phyloP scores from a whole-genome alignment of 352 stramenopile species.

The Globisporangium paddicum region DNA sequence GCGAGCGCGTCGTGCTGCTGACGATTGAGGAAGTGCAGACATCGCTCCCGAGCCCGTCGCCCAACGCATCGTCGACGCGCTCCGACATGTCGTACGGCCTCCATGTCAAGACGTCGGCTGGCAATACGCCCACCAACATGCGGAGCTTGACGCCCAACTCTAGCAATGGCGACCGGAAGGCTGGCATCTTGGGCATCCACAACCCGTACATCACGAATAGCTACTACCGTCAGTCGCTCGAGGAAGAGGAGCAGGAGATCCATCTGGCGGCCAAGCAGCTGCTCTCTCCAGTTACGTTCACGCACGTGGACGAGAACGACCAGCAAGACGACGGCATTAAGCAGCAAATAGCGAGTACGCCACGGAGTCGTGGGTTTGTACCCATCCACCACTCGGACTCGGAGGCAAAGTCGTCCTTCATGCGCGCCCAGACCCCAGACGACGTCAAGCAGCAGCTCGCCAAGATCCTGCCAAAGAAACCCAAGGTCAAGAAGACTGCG shows the following conservation, averaged over 20 bases:
- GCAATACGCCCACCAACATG: background rate
- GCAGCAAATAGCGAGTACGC: background rate
- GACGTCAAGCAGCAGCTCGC: background rate
- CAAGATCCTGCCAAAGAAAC: slow-evolving; percentile 13
- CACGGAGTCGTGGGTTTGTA: background rate
- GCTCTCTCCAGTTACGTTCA: slow-evolving; percentile 15
- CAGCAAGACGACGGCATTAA: background rate
- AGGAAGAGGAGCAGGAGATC: slow-evolving; percentile 18
- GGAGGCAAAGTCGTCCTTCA: slow-evolving; percentile 2
- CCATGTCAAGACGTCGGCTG: background rate
- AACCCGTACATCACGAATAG: background rate
- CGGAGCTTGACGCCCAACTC: background rate
- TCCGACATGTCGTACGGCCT: background rate
- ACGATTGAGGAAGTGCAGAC: slow-evolving; percentile 12
- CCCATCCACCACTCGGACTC: slow-evolving; percentile 1
- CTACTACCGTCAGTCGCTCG: slow-evolving; percentile 7
- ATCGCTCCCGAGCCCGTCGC: slow-evolving; percentile 3
- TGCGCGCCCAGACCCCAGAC: background rate
- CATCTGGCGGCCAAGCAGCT: slow-evolving; percentile 17
- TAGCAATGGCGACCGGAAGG: background rate
- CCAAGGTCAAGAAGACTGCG: slow-evolving; percentile 8
- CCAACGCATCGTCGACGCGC: background rate
- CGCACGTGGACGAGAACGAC: slow-evolving; percentile 7
- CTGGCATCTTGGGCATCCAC: slow-evolving; percentile 1
- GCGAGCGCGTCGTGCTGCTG: slow-evolving; percentile 9